phyloP scores from a whole-genome alignment of 1,139 yeast species.

The Candida sp. region DNA sequence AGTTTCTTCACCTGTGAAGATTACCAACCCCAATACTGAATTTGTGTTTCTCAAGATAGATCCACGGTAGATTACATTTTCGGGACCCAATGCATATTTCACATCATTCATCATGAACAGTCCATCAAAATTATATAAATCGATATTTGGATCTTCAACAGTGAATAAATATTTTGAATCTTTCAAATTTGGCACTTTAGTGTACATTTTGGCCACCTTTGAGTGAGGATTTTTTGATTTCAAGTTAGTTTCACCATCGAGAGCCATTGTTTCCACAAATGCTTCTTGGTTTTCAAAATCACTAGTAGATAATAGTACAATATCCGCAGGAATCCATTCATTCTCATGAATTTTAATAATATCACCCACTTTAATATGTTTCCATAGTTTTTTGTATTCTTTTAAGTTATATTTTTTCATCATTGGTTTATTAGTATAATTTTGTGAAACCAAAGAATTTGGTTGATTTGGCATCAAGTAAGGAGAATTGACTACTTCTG shows the following conservation, averaged over 20 bases:
- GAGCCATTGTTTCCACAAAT: constrained; percentile 92
- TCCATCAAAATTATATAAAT: constrained; percentile 91
- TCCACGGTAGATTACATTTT: constrained; percentile 85
- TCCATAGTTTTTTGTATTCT: constrained; percentile 56
- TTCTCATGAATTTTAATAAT: constrained; percentile 67
- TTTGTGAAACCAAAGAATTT: not conserved
- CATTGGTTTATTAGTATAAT: constrained; percentile 17
- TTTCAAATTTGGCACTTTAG: constrained; percentile 50
- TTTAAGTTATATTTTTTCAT: constrained; percentile 32
- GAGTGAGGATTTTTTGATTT: constrained; percentile 70
- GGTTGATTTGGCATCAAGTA: not conserved
- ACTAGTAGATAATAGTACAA: constrained; percentile 62
- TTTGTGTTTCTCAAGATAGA: constrained; percentile 82
- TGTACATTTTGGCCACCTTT: constrained; percentile 50
- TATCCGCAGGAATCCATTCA: constrained; percentile 94
- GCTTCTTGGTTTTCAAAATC: constrained; percentile 69
- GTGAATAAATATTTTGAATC: constrained; percentile 51
- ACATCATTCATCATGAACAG: constrained; percentile 18
- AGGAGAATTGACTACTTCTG: constrained; percentile 8
- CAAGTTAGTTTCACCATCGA: constrained; percentile 95
- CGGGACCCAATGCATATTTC: constrained; percentile 65
- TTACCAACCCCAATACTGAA: constrained; percentile 69
- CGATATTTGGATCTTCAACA: constrained; percentile 88
- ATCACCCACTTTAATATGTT: constrained; percentile 80
- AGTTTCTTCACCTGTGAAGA: constrained; percentile 94